These are phyloP conservation scores for Globisporangium nagaii DNA, from an alignment of 352 stramenopile genomes.

Conservation along the genomic window DNA sequence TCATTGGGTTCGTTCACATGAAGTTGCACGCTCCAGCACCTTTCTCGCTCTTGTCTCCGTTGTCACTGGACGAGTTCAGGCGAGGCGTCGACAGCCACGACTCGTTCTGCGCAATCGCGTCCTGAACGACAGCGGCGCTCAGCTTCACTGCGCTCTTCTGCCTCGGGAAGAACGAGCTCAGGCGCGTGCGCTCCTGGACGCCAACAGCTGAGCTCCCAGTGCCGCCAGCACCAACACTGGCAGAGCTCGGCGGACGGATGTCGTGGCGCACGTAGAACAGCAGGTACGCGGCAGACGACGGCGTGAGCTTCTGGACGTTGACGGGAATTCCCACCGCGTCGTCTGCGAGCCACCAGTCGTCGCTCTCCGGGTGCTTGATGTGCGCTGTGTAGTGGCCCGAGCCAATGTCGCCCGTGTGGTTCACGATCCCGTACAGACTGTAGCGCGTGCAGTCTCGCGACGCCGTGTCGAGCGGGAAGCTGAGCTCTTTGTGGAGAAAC, in stretches of 20 bases:
- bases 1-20: conserved; percentile 7
- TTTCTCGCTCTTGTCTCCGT: background rate
- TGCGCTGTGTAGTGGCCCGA: conserved; percentile 91
- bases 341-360: conserved; percentile 92
- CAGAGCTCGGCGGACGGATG: conserved; percentile 6
- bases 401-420: conserved; percentile 92
- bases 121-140: background rate
- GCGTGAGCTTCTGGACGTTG: conserved; percentile 22
- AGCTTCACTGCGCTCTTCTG: conserved; percentile 1
- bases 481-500: conserved; percentile 30
- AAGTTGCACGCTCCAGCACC: conserved; percentile 1
- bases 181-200: background rate
- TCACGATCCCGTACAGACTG: conserved; percentile 92
- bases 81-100: background rate
- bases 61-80: background rate
- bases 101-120: conserved; percentile 6
- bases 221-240: background rate
- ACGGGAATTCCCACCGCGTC: conserved; percentile 45
- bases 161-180: conserved; percentile 8
- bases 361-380: conserved; percentile 29
- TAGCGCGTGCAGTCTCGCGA: conserved; percentile 57
- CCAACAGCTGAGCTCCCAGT: background rate
- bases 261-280: conserved; percentile 69
- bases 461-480: conserved; percentile 35
- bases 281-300: conserved; percentile 55